These are phyloP conservation scores for Diaporthe vexans DNA, from an alignment of 2,329 filamentous ascomycete genomes.

Conservation along the genomic window DNA sequence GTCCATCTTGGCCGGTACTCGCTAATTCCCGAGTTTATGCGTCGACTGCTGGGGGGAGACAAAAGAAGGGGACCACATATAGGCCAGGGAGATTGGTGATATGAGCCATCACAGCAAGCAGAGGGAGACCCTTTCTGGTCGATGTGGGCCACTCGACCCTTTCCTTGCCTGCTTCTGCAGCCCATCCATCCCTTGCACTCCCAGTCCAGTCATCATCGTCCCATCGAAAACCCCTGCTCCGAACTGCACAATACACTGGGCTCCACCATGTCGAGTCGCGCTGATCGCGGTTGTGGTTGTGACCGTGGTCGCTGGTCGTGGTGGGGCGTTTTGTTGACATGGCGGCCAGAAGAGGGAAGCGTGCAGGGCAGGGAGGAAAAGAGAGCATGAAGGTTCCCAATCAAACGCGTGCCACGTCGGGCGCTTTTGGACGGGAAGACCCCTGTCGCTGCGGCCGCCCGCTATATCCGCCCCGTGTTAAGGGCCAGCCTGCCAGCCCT, in stretches of 20 bases:
- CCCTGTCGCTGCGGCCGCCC: constrained; percentile 26
- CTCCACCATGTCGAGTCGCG: constrained; percentile 17
- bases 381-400: constrained; percentile 38
- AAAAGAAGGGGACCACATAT: background rate
- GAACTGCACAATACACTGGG: background rate
- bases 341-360: background rate
- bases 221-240: background rate
- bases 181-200: background rate
- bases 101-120: constrained; percentile 2
- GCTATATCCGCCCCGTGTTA: constrained; percentile 27
- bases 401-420: constrained; percentile 29
- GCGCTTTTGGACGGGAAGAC: constrained; percentile 3
- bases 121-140: background rate
- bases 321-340: constrained; percentile 27
- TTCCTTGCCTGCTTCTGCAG: background rate
- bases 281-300: constrained; percentile 25
- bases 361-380: background rate
- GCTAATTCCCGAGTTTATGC: constrained; percentile 38
- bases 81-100: constrained; percentile 13
- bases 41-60: background rate
- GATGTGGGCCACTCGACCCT: constrained; percentile 9
- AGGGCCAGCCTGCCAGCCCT: background rate
- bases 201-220: no score
- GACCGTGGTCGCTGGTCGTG: constrained; percentile 5
- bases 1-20: constrained; percentile 23